A percentile compares a stretch with the other conserved stretches of the same genome.
These are phyloP conservation scores for Rhododendron simsii DNA, from an alignment of 148 eudicot species.

Conservation along the genomic window DNA sequence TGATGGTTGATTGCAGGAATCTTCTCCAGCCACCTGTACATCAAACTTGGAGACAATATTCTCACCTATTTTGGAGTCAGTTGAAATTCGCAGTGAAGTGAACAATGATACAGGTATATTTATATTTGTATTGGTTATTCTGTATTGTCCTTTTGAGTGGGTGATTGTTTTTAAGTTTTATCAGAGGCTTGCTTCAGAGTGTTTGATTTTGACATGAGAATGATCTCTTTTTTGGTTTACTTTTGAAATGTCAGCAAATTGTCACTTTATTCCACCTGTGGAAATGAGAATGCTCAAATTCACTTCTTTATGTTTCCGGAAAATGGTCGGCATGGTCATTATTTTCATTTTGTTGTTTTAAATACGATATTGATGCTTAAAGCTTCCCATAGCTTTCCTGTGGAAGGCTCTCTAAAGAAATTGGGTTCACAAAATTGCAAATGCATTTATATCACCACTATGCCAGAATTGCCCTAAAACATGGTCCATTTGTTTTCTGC, in stretches of 20 bases:
- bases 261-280: neutral
- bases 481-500: neutral
- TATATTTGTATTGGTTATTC: neutral
- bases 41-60: constrained; percentile 63
- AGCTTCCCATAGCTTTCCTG: neutral
- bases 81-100: constrained; percentile 26
- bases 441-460: neutral
- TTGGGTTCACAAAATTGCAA: neutral
- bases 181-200: neutral
- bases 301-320: neutral
- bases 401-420: neutral
- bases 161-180: neutral
- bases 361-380: neutral
- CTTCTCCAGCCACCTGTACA: constrained; percentile 34
- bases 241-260: neutral
- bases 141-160: neutral
- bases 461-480: neutral
- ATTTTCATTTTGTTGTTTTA: neutral
- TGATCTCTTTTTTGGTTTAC: neutral
- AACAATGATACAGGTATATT: constrained; percentile 45
- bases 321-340: neutral
- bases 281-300: neutral
- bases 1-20: constrained; percentile 41
- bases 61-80: constrained; percentile 50
- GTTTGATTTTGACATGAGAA: neutral